These are phyloP conservation scores for Aureobasidium namibiae DNA, from an alignment of 2,329 filamentous ascomycete genomes.

Conservation along the genomic window DNA sequence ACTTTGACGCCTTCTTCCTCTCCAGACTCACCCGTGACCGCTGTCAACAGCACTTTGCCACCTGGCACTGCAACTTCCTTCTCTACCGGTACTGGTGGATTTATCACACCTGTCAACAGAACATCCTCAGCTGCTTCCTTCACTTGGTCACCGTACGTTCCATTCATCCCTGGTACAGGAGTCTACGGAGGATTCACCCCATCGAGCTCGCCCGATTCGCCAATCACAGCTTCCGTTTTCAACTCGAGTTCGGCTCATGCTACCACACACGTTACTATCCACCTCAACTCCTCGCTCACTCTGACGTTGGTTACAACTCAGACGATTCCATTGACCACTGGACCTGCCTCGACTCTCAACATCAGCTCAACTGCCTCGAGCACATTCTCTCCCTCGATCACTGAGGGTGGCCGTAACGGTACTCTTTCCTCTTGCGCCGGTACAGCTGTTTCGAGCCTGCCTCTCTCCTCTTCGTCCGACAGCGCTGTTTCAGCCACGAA, in stretches of 20 bases:
- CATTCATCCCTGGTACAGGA: background rate
- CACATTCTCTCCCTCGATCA: background rate
- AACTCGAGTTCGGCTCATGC: background rate
- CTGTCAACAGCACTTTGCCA: constrained; percentile 15
- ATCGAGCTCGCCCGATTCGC: background rate
- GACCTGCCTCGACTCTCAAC: background rate
- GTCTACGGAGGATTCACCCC: background rate
- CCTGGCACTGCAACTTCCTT: constrained; percentile 1
- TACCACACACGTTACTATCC: background rate
- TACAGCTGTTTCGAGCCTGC: background rate
- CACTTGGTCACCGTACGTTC: background rate
- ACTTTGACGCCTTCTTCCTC: constrained; percentile 24
- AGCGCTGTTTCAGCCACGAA: background rate
- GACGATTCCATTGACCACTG: background rate
- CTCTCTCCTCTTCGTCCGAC: background rate
- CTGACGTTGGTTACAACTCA: background rate
- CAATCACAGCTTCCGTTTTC: background rate
- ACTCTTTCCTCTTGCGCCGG: background rate
- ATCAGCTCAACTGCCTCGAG: background rate
- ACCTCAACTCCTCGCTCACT: constrained; percentile 1
- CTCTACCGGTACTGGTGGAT: constrained; percentile 6
- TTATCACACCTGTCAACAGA: background rate
- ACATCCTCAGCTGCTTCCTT: background rate
- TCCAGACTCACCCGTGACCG: constrained; percentile 19
- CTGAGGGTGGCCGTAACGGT: background rate